Base-by-base conservation (phyloP, 2,329 filamentous ascomycete genomes). In the Penicillium janthinellum region DNA sequence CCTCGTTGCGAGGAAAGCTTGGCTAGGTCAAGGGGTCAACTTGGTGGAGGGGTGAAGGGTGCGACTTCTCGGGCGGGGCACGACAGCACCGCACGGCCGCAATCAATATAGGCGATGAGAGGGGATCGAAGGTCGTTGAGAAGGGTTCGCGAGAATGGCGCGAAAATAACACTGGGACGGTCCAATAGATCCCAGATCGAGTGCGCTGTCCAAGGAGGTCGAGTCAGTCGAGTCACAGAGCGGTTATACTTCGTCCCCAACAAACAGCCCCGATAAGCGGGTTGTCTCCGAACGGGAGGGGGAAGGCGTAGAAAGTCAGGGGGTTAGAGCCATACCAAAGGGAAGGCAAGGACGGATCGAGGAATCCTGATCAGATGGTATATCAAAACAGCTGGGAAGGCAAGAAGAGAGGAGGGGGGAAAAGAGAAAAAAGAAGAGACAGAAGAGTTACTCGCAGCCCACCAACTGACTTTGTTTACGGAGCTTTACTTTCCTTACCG, bases 81-180 rank as follows among this genome's bases (percentile, higher is more conserved):
- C 45, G 34, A 53, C 34, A 53, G 52, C 53, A 62, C 48, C 47
- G 54, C 41, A 50, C 49, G 56, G 55, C 44, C 61, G 61, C 53
- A 39, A 57, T 56, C 55, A 53, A 60, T 51, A 52, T 59, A 58
- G 49, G 56, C 62, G 25, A 25, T 20, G 38, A 54, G 28, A 31
- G 15, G 15, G 42, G 20, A 44, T 45, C 34, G 20, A 55, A 20
- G 51, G 47, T 50, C 56, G 34, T 25, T 45, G 55, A 53, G 64
- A 66, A 70, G 68, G 67, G 64, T 5, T 39, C 37, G 70, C 72
- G 72, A 25, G 31, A 35, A 34, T 42, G 34, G 22, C 4, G 20
- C 15, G 35, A 35, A 22, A 38, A n/a, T 15, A 42, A 39, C 20
- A 15, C 35, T n/a, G 28, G 3, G 12, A 8, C 6, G 11, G 37